Conservation (phyloP, 305 asterid genomes). For the Andrographis paniculata region DNA sequence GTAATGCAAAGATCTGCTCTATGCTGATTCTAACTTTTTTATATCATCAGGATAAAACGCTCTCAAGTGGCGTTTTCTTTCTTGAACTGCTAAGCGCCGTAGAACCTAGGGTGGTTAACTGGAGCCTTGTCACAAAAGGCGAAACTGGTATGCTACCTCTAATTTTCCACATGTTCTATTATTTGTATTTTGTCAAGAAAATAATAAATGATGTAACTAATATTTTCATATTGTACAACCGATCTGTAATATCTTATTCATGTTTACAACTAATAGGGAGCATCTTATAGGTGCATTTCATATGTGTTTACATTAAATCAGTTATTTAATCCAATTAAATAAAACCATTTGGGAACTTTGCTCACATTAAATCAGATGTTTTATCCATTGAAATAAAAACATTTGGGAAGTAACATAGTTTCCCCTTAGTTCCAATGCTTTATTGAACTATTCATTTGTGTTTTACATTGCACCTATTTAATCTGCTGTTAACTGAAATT, state of each 20-base stretch:
- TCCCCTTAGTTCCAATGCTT: too few species aligned
- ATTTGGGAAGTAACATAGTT: too few species aligned
- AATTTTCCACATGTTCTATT: background rate
- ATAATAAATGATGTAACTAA: too few species aligned
- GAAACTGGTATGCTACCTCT: slow-evolving; percentile 50
- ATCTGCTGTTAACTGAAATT: too few species aligned
- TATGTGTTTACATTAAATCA: too few species aligned
- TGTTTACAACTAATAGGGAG: background rate
- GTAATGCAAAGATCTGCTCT: background rate
- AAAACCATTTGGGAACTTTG: too few species aligned
- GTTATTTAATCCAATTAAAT: too few species aligned
- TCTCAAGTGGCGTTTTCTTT: slow-evolving; percentile 74
- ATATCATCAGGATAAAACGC: slow-evolving; percentile 53
- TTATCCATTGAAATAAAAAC: too few species aligned
- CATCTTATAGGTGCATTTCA: background rate
- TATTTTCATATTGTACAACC: too few species aligned
- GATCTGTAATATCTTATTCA: background rate
- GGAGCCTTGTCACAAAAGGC: slow-evolving; percentile 92
- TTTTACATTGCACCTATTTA: background rate
- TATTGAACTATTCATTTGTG: too few species aligned
- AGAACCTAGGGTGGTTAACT: slow-evolving; percentile 90
- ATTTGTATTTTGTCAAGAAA: background rate
- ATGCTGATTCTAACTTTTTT: background rate
- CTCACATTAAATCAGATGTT: too few species aligned
- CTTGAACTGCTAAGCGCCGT: slow-evolving; percentile 74